A percentile compares a stretch with the other conserved stretches of the same genome.
These are phyloP conservation scores for Actinidia arguta DNA, from an alignment of 179 eudicot genomes.

Conservation along the genomic window DNA sequence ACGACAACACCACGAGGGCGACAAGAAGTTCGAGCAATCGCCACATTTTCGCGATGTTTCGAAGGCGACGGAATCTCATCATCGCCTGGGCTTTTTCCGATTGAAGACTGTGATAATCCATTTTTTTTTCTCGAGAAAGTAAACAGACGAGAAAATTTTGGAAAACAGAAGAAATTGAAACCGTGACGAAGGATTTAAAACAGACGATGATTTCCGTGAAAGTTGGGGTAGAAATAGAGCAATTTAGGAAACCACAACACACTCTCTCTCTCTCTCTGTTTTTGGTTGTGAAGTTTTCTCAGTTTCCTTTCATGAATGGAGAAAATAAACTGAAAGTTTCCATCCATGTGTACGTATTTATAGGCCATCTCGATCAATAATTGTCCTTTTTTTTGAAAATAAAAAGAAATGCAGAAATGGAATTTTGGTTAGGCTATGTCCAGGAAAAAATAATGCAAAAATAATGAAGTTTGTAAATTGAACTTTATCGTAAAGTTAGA, in stretches of 20 bases:
- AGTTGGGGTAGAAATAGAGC: neutral
- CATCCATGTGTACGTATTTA: neutral
- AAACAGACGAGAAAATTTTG: neutral
- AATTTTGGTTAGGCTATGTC: too few species aligned
- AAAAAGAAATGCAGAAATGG: too few species aligned
- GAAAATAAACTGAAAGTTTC: conserved; percentile 9
- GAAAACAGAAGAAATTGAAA: neutral
- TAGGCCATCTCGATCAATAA: neutral
- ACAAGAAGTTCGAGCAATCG: conserved; percentile 41
- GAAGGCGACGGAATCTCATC: conserved; percentile 45
- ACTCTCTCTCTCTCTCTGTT: neutral
- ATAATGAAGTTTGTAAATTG: too few species aligned
- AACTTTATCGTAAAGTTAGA: too few species aligned
- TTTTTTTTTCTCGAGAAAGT: conserved; percentile 4
- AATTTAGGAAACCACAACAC: neutral
- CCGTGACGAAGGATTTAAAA: neutral
- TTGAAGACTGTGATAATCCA: conserved; percentile 39
- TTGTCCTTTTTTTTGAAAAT: too few species aligned
- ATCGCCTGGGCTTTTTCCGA: conserved; percentile 66
- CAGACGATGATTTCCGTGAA: neutral
- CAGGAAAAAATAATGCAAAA: too few species aligned
- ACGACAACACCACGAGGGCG: conserved; percentile 44
- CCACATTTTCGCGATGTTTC: conserved; percentile 36
- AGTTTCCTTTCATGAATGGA: neutral
- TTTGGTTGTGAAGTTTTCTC: neutral